Percentiles rank a stretch among this genome's conserved stretches.
Conservation (phyloP, 2,329 filamentous ascomycete genomes). For the Paecilomyces dactylethromorphus region DNA sequence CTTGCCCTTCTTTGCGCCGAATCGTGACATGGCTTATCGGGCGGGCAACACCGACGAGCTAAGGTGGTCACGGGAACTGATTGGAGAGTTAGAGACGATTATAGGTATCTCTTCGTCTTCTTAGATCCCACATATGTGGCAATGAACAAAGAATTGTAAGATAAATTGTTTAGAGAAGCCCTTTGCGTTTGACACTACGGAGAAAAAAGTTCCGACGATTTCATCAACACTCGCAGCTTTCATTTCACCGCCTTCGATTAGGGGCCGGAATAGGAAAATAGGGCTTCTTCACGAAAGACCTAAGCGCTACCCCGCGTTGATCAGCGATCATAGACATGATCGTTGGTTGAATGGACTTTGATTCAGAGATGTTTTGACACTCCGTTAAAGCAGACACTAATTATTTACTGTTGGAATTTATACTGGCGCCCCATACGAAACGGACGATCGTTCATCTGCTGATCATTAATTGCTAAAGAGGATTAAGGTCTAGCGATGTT, state of each 20-base stretch:
- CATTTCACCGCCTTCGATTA: slow-evolving; percentile 17
- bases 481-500: neutral
- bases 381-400: neutral
- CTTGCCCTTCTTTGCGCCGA: slow-evolving; percentile 30
- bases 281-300: slow-evolving; percentile 7
- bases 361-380: neutral
- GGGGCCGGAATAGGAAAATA: slow-evolving; percentile 4
- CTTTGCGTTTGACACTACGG: neutral
- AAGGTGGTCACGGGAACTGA: neutral
- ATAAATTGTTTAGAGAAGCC: neutral
- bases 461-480: neutral
- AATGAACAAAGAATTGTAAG: neutral
- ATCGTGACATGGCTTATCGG: slow-evolving; percentile 29
- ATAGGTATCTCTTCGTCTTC: neutral
- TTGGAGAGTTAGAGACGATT: neutral
- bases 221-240: neutral
- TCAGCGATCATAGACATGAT: neutral
- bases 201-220: slow-evolving; percentile 15
- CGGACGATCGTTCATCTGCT: neutral
- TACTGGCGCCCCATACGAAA: neutral
- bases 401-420: neutral
- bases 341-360: neutral
- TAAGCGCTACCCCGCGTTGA: neutral
- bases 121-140: neutral
- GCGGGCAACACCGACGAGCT: neutral